These are phyloP conservation scores for Parmelia sp. DNA, from an alignment of 495 filamentous ascomycete genomes.

Conservation along the genomic window DNA sequence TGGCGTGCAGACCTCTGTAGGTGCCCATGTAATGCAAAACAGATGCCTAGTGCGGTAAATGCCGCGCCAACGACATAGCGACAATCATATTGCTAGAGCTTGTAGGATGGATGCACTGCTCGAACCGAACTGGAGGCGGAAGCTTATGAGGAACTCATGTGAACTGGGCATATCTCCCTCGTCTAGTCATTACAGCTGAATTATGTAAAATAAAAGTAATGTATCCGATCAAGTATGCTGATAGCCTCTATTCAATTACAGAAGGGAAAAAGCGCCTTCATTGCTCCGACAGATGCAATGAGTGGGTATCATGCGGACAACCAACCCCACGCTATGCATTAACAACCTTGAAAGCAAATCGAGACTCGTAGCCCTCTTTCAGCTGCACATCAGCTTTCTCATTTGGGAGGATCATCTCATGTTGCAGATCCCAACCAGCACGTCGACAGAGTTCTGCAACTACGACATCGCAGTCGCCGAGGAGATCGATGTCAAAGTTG, in stretches of 20 bases:
- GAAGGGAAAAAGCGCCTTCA: too few species aligned
- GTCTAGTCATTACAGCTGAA: neutral
- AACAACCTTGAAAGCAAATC: slow-evolving; percentile 55
- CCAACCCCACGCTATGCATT: slow-evolving; percentile 19
- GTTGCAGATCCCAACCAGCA: slow-evolving; percentile 80
- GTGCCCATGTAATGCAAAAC: too few species aligned
- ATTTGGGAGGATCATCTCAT: slow-evolving; percentile 72
- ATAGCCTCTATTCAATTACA: neutral
- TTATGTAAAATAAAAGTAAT: neutral
- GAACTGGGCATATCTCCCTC: neutral
- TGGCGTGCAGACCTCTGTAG: too few species aligned
- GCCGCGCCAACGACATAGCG: too few species aligned
- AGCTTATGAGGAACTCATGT: neutral
- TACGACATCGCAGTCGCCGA: slow-evolving; percentile 89
- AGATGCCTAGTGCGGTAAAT: too few species aligned
- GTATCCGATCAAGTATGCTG: neutral
- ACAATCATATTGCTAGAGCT: too few species aligned
- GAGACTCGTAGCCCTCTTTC: slow-evolving; percentile 58
- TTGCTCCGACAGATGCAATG: neutral
- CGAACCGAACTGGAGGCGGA: too few species aligned
- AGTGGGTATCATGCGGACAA: slow-evolving; percentile 10
- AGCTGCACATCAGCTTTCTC: slow-evolving; percentile 53
- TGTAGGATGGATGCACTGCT: too few species aligned
- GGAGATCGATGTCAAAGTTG: slow-evolving; percentile 89
- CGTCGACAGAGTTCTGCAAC: slow-evolving; percentile 82